Conservation (phyloP, 164 flowering plant genomes). For the Dillenia suffruticosa region DNA sequence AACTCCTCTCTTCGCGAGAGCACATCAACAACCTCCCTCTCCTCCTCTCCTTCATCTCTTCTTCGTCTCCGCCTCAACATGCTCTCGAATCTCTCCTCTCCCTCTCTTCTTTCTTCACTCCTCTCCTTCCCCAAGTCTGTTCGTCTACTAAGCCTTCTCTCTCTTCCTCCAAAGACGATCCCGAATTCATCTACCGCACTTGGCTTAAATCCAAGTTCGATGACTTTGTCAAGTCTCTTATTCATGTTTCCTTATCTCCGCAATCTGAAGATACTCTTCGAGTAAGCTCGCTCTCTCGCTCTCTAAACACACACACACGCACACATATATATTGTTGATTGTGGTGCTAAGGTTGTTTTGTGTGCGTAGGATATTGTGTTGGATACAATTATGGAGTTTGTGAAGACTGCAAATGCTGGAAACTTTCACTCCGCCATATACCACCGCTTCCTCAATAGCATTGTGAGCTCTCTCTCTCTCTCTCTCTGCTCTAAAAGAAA, state of each 20-base stretch:
- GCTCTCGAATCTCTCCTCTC: constrained; percentile 72
- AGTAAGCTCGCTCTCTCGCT: constrained; percentile 24
- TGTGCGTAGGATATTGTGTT: constrained; percentile 56
- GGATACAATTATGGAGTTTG: constrained; percentile 87
- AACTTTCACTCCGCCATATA: constrained; percentile 59
- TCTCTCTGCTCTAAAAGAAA: background rate
- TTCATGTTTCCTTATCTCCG: constrained; percentile 34
- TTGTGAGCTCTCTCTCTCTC: constrained; percentile 45
- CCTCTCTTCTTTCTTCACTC: constrained; percentile 80
- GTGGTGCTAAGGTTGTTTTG: constrained; percentile 1
- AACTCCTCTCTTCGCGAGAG: constrained; percentile 68
- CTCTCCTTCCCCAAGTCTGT: constrained; percentile 58
- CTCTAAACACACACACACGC: no score
- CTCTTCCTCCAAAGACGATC: constrained; percentile 22
- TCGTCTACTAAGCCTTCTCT: constrained; percentile 24
- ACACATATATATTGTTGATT: background rate
- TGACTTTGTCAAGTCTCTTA: constrained; percentile 44
- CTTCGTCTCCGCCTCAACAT: constrained; percentile 45
- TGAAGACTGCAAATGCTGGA: constrained; percentile 67
- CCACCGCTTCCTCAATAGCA: constrained; percentile 47
- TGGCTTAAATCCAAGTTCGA: constrained; percentile 86
- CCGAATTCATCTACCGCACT: constrained; percentile 49
- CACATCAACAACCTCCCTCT: constrained; percentile 83
- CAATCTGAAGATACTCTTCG: constrained; percentile 44
- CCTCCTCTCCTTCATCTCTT: constrained; percentile 52